Conservation (phyloP, 306 rosid genomes). For the Sesbania bispinosa region DNA sequence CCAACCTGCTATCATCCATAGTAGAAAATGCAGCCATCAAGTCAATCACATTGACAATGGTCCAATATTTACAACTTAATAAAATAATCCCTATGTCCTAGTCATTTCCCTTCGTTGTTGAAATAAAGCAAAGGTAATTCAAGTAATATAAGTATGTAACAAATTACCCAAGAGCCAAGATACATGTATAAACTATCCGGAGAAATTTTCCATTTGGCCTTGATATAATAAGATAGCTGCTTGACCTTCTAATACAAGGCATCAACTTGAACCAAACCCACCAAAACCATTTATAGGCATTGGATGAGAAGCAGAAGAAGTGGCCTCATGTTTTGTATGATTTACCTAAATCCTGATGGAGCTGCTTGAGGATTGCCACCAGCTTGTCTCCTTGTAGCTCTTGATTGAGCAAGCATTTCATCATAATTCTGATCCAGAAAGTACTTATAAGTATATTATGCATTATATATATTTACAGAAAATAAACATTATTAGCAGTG, state of each 20-base stretch:
- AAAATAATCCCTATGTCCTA: neutral
- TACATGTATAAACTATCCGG: neutral
- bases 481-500: neutral
- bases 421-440: conserved; percentile 60
- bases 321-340: conserved; percentile 12
- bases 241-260: neutral
- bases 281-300: conserved; percentile 20
- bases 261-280: conserved; percentile 23
- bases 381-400: conserved; percentile 56
- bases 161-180: conserved; percentile 5
- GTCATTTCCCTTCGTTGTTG: conserved; percentile 1
- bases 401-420: conserved; percentile 69
- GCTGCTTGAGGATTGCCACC: conserved; percentile 69
- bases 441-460: conserved; percentile 5
- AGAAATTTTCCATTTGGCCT: conserved; percentile 8
- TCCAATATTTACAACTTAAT: conserved; percentile 30
- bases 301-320: conserved; percentile 7
- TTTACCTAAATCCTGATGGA: conserved; percentile 74
- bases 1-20: too few species aligned
- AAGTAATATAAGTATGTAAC: conserved; percentile 2
- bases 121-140: conserved; percentile 18
- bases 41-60: conserved; percentile 11
- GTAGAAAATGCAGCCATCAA: neutral
- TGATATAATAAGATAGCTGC: conserved; percentile 15
- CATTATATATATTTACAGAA: neutral